A percentile compares a stretch with the other conserved stretches of the same genome.
Conservation (phyloP, 2,329 filamentous ascomycete genomes). For the Alternaria novae-zelandiae region DNA sequence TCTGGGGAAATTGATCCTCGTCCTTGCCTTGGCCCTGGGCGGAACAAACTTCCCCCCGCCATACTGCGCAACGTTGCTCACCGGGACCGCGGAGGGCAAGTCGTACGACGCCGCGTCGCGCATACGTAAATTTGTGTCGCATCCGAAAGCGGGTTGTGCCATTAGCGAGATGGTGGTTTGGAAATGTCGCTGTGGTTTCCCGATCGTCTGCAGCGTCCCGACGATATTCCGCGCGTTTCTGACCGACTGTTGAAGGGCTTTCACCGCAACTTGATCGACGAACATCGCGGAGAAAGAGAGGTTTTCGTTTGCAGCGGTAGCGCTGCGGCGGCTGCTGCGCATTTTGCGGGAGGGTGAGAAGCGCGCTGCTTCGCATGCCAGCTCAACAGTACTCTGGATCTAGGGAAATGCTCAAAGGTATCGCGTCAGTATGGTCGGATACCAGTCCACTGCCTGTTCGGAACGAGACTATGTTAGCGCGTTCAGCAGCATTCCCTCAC, state of each 20-base stretch:
- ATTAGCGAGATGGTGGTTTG: slow-evolving; percentile 1
- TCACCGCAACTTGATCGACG: slow-evolving; percentile 15
- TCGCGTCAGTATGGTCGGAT: too few relatives aligned
- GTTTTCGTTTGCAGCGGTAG: too few relatives aligned
- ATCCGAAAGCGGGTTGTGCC: background rate
- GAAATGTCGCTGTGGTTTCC: background rate
- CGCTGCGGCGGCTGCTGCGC: too few relatives aligned
- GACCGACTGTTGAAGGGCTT: slow-evolving; percentile 11
- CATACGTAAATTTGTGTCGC: slow-evolving; percentile 1
- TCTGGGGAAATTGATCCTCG: slow-evolving; percentile 30
- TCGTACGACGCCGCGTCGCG: slow-evolving; percentile 1
- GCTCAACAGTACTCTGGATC: too few relatives aligned
- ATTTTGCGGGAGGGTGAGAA: too few relatives aligned
- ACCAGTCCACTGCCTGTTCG: too few relatives aligned
- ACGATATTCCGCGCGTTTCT: slow-evolving; percentile 2
- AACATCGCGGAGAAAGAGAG: too few relatives aligned
- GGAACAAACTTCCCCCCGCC: slow-evolving; percentile 21
- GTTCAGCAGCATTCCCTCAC: too few relatives aligned
- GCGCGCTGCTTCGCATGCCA: too few relatives aligned
- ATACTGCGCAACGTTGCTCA: slow-evolving; percentile 10
- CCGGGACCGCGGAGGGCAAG: background rate
- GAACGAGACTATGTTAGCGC: too few relatives aligned
- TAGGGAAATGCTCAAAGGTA: too few relatives aligned
- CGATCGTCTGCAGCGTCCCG: slow-evolving; percentile 4
- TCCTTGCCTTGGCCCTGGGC: slow-evolving; percentile 20